A percentile compares a stretch with the other conserved stretches of the same genome.
Evolutionary conservation across 164 flowering plant genomes (phyloP).

Genomic region (Aristolochia fimbriata): DNA sequence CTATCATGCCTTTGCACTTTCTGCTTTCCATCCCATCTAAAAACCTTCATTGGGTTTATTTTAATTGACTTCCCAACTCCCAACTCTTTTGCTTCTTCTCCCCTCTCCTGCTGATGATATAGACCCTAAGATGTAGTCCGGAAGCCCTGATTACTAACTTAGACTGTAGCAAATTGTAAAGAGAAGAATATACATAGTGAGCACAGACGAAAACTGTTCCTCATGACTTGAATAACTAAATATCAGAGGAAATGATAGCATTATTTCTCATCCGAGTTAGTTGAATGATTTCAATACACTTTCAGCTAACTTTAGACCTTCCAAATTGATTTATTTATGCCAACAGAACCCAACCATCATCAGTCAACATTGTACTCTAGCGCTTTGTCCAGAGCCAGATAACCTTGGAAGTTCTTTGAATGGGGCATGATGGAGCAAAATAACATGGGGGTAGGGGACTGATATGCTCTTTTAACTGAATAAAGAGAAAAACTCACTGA

Average conservation of each 20-base stretch:
- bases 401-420: not conserved
- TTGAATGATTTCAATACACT: too few relatives aligned
- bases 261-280: too few relatives aligned
- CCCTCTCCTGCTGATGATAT: not conserved
- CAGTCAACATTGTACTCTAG: too few relatives aligned
- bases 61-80: constrained; percentile 3
- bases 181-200: too few relatives aligned
- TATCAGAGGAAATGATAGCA: too few relatives aligned
- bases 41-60: constrained; percentile 11
- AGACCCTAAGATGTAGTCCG: not conserved
- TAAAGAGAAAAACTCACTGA: not conserved
- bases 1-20: constrained; percentile 12
- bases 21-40: constrained; percentile 12
- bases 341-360: too few relatives aligned
- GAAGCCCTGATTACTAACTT: too few relatives aligned
- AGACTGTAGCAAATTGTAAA: too few relatives aligned
- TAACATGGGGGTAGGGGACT: not conserved
- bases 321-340: too few relatives aligned
- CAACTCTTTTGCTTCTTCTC: not conserved
- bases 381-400: not conserved
- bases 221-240: too few relatives aligned
- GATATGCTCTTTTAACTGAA: not conserved
- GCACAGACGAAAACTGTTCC: too few relatives aligned
- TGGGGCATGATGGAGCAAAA: not conserved
- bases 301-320: too few relatives aligned